Evolutionary conservation across 164 flowering plant genomes (phyloP).

Genomic region (Vitis rotundifolia): DNA sequence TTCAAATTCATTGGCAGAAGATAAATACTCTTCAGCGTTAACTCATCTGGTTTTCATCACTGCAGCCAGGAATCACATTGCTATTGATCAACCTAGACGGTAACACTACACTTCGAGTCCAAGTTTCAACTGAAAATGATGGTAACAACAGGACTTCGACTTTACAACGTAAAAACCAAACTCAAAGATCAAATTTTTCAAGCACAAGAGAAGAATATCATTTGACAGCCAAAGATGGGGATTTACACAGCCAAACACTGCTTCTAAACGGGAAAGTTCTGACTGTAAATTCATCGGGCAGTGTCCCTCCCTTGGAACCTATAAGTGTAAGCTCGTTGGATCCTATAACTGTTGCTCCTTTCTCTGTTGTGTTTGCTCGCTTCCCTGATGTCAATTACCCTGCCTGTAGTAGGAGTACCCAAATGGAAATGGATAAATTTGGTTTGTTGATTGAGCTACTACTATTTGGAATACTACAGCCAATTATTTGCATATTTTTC

Average conservation of each 20-base stretch:
- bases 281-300: slow-evolving; percentile 10
- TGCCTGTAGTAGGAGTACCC: slow-evolving; percentile 12
- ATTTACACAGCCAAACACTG: slow-evolving; percentile 40
- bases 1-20: neutral
- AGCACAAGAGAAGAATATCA: slow-evolving; percentile 46
- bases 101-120: slow-evolving; percentile 19
- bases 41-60: neutral
- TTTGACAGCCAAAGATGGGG: slow-evolving; percentile 39
- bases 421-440: too few species aligned
- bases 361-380: slow-evolving; percentile 33
- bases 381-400: slow-evolving; percentile 11
- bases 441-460: too few species aligned
- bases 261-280: slow-evolving; percentile 45
- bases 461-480: too few species aligned
- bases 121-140: neutral
- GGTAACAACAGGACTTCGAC: slow-evolving; percentile 1
- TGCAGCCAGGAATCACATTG: slow-evolving; percentile 51
- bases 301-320: slow-evolving; percentile 26
- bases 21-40: neutral
- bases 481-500: too few species aligned
- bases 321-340: slow-evolving; percentile 3
- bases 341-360: slow-evolving; percentile 23
- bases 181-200: neutral
- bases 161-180: slow-evolving; percentile 1
- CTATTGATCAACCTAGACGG: slow-evolving; percentile 46